Base-by-base conservation (phyloP, 495 filamentous ascomycete genomes). In the Penicillium atrosanguineum region DNA sequence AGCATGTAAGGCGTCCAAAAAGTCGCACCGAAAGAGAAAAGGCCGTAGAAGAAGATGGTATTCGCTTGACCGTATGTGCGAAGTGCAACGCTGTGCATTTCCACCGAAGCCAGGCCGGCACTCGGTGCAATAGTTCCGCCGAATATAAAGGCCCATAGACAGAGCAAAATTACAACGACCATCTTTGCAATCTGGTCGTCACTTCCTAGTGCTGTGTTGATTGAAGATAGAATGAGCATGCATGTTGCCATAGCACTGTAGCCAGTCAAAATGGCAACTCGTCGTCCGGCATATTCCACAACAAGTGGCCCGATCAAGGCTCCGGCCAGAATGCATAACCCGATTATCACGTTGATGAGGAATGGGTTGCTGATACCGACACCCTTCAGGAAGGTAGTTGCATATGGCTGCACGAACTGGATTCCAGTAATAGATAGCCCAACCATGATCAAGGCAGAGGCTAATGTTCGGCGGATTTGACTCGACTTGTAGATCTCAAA, bases 1-100 rank as follows among this genome's bases (percentile, higher is more conserved):
- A 69, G 40, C 66, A 69, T 69, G 9, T 69, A 69, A 0, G 66
- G 66, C 0, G 66, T 68, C 64, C 64, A 69, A 18, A 69, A 69
- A 0, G 50, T 53, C 2, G 66, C 66, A 15, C 43, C 64, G 36
- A 69, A 69, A 1, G 58, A 58, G 20, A 69, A 65, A 3, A 68
- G 53, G 1, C 64, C 61, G 38, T 61, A 68, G 9, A 63, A 37
- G 7, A 63, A 44, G 1, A 62, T 65, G 12, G 61, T 59, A 31
- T 62, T 64, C 3, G 66, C 66, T 39, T 68, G 64, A 1, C 66
- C 66, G 14, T 63, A 69, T n/a, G 66, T 69, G 18, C 66, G 66
- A 34, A 69, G 57, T 25, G 57, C 58, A 0, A 69, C 64, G 16
- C 63, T 64, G 48, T 69, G 66, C 61, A 69, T 65, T 39, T 69